A percentile compares a stretch with the other conserved stretches of the same genome.
Conservation (phyloP, 2,329 filamentous ascomycete species). For the Teratosphaeria epicoccoides region DNA sequence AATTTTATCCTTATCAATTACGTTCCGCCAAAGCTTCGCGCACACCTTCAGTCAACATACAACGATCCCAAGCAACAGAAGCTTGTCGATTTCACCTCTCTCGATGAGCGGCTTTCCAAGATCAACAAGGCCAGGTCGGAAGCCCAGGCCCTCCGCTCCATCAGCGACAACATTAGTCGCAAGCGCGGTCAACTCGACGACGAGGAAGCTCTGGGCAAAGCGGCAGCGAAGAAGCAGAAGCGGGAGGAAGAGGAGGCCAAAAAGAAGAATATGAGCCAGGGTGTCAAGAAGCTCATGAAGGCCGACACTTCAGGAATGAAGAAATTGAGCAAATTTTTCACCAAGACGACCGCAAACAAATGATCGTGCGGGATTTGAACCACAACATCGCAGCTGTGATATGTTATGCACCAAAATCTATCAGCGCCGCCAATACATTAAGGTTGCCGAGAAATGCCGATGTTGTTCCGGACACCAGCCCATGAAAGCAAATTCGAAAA, state of each 20-base stretch:
- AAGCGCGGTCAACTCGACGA: conserved; percentile 56
- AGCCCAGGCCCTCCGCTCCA: conserved; percentile 56
- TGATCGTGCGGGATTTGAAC: background rate
- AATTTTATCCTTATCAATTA: conserved; percentile 56
- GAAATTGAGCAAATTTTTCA: conserved; percentile 93
- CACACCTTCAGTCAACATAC: conserved; percentile 36
- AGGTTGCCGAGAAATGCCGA: background rate
- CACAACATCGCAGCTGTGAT: background rate
- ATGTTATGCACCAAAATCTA: background rate
- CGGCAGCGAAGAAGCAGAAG: conserved; percentile 71
- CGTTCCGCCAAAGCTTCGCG: conserved; percentile 38
- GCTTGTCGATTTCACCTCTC: conserved; percentile 53
- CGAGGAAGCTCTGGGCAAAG: conserved; percentile 47
- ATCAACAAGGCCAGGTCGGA: conserved; percentile 60
- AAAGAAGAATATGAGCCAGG: conserved; percentile 68
- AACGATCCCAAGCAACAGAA: conserved; percentile 13
- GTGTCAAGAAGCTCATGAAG: conserved; percentile 72
- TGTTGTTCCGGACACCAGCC: background rate
- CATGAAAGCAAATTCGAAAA: background rate
- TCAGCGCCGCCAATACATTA: background rate
- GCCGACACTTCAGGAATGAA: conserved; percentile 89
- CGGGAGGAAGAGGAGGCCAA: conserved; percentile 82
- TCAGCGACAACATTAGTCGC: conserved; percentile 55
- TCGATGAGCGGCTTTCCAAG: conserved; percentile 59
- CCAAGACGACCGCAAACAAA: conserved; percentile 41